Evolutionary conservation across 208 protist genomes (phyloP).

Genomic region (Leishmania amazonensis): DNA sequence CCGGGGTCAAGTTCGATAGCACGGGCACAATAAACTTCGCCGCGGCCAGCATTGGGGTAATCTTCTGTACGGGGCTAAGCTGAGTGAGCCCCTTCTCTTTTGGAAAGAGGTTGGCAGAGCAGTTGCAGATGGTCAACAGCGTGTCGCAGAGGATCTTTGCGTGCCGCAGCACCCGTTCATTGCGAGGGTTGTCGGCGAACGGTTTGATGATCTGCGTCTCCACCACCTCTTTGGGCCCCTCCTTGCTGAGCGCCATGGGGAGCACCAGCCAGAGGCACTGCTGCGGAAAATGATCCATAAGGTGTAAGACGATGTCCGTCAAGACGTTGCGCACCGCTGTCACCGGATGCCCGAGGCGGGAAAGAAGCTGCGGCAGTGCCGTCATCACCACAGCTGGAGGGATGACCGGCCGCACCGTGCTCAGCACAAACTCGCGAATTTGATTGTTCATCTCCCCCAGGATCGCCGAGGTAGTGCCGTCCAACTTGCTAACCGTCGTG

Average conservation of each 20-base stretch:
- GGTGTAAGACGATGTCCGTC: slow-evolving; percentile 51
- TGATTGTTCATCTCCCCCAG: slow-evolving; percentile 37
- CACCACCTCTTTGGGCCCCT: slow-evolving; percentile 41
- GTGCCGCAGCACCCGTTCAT: slow-evolving; percentile 46
- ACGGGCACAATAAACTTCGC: slow-evolving; percentile 73
- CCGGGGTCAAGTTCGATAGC: slow-evolving; percentile 73
- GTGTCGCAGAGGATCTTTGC: slow-evolving; percentile 65
- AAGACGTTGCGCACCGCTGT: slow-evolving; percentile 55
- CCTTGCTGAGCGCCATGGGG: slow-evolving; percentile 73
- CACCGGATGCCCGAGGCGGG: slow-evolving; percentile 83
- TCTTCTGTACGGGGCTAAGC: slow-evolving; percentile 60
- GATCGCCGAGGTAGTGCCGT: slow-evolving; percentile 4
- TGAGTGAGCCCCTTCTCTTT: slow-evolving; percentile 44
- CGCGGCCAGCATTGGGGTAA: slow-evolving; percentile 46
- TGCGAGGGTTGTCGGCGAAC: slow-evolving; percentile 39
- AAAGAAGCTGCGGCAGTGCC: slow-evolving; percentile 89
- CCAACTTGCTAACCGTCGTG: slow-evolving; percentile 23
- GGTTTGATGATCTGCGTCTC: slow-evolving; percentile 49
- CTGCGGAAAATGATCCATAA: slow-evolving; percentile 83
- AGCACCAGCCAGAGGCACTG: slow-evolving; percentile 90
- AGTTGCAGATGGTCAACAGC: slow-evolving; percentile 82
- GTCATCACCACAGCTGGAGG: slow-evolving; percentile 63
- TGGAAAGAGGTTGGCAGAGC: slow-evolving; percentile 40
- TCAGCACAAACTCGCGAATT: slow-evolving; percentile 32
- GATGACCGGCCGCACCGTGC: slow-evolving; percentile 30